Evolutionary conservation across 1,139 yeast species (phyloP).

Genomic region (Geotrichum aggregatum): DNA sequence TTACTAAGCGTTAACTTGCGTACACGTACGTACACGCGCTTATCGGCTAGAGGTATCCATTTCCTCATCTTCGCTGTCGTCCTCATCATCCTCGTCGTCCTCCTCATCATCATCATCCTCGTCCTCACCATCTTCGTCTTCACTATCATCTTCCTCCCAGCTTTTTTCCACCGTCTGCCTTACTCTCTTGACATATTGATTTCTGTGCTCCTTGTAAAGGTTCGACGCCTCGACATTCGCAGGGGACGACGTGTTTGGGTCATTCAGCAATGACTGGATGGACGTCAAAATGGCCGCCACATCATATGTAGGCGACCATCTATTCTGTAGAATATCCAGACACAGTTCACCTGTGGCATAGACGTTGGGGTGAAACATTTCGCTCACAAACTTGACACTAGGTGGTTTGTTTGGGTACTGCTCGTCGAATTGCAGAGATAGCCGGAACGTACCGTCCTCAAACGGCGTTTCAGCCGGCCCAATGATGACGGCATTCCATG

Average conservation of each 20-base stretch:
- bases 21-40: too few species aligned
- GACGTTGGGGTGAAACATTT: slow-evolving; percentile 97
- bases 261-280: slow-evolving; percentile 73
- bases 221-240: slow-evolving; percentile 98
- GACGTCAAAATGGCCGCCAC: slow-evolving; percentile 95
- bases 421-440: slow-evolving; percentile 85
- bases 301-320: slow-evolving; percentile 99
- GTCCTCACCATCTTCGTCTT: slow-evolving; percentile 19
- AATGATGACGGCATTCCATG: slow-evolving; percentile 94
- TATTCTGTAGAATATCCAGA: slow-evolving; percentile 87
- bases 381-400: slow-evolving; percentile 78
- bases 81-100: slow-evolving; percentile 18
- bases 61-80: slow-evolving; percentile 9
- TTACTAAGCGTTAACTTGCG: too few species aligned
- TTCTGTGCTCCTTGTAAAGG: slow-evolving; percentile 87
- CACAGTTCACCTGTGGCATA: slow-evolving; percentile 95
- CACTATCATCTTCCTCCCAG: slow-evolving; percentile 33
- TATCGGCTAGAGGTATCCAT: neutral
- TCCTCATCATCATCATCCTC: slow-evolving; percentile 21
- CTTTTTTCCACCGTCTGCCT: slow-evolving; percentile 80
- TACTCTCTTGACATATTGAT: slow-evolving; percentile 86
- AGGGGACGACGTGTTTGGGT: slow-evolving; percentile 94
- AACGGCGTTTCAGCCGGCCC: slow-evolving; percentile 98
- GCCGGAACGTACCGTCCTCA: slow-evolving; percentile 94
- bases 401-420: slow-evolving; percentile 98